These are phyloP conservation scores for Entophlyctis luteolus DNA, from an alignment of 192 early-diverging fungal species.

Conservation along the genomic window DNA sequence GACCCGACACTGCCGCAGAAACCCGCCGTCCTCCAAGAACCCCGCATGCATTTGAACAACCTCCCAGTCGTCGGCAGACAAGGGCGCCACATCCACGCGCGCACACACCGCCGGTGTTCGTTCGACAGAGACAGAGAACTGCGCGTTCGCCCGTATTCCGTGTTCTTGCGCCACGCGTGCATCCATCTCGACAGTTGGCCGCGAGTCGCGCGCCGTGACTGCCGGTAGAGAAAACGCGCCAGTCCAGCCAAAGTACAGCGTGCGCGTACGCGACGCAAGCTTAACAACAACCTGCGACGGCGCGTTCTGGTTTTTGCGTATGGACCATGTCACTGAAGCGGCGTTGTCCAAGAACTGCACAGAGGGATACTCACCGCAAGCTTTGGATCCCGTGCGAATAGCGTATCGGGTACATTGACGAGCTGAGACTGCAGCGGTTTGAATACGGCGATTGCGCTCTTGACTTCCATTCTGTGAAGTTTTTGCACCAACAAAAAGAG, in stretches of 20 bases:
- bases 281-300: not conserved
- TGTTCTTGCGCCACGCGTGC: not conserved
- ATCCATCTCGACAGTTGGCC: slow-evolving; percentile 1
- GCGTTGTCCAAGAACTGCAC: not conserved
- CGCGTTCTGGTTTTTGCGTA: not conserved
- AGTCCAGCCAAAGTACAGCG: not conserved
- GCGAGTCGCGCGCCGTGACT: not conserved
- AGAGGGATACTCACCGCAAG: not conserved
- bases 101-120: no score
- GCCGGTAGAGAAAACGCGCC: not conserved
- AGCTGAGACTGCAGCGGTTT: slow-evolving; percentile 8
- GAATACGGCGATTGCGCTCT: not conserved
- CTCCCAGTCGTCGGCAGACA: slow-evolving; percentile 50
- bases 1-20: slow-evolving; percentile 45
- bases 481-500: no score
- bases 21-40: slow-evolving; percentile 45
- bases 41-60: slow-evolving; percentile 49
- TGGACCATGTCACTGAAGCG: not conserved
- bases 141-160: not conserved
- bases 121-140: slow-evolving; percentile 4
- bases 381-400: not conserved
- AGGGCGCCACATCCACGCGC: slow-evolving; percentile 44
- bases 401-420: slow-evolving; percentile 1
- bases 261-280: not conserved
- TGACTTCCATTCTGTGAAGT: no score